Percentiles rank a stretch among this genome's conserved stretches.
phyloP scores from a whole-genome alignment of 306 rosid genomes.

The Arachis hypogaea region DNA sequence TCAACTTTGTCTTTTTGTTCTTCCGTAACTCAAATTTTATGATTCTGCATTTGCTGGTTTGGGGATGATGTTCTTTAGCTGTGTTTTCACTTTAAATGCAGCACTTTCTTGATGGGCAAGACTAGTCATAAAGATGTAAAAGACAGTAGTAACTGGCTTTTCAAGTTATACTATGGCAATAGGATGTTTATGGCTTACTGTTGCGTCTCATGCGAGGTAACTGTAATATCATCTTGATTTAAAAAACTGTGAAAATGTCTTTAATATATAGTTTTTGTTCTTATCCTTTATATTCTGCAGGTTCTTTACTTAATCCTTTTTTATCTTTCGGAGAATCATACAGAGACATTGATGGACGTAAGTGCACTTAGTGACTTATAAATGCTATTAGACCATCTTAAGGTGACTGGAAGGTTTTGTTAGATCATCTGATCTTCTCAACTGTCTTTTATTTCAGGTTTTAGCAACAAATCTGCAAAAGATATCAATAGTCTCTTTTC shows the following conservation, averaged over 20 bases:
- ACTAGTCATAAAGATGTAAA: slow-evolving; percentile 97
- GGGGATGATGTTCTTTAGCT: slow-evolving; percentile 23
- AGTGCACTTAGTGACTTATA: slow-evolving; percentile 38
- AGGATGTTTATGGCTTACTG: slow-evolving; percentile 98
- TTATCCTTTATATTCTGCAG: slow-evolving; percentile 51
- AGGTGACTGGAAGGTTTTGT: slow-evolving; percentile 22
- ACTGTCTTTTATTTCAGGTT: slow-evolving; percentile 59
- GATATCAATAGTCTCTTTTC: slow-evolving; percentile 56
- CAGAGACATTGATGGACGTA: slow-evolving; percentile 71
- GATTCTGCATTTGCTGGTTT: slow-evolving; percentile 18
- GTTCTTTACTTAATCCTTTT: slow-evolving; percentile 84
- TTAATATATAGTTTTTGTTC: slow-evolving; percentile 15
- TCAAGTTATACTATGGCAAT: slow-evolving; percentile 88
- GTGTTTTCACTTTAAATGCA: slow-evolving; percentile 47
- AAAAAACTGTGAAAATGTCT: neutral
- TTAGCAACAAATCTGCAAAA: slow-evolving; percentile 52
- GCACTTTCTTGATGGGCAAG: slow-evolving; percentile 93
- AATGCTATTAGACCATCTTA: slow-evolving; percentile 13
- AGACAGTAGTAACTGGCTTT: slow-evolving; percentile 96
- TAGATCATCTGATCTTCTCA: slow-evolving; percentile 35
- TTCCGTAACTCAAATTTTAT: slow-evolving; percentile 10
- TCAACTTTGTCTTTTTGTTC: neutral
- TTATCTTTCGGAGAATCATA: slow-evolving; percentile 68
- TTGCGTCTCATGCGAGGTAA: slow-evolving; percentile 93
- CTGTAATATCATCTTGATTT: slow-evolving; percentile 24